Base-by-base conservation (phyloP, 352 stramenopile species). In the Pythium folliculosum region DNA sequence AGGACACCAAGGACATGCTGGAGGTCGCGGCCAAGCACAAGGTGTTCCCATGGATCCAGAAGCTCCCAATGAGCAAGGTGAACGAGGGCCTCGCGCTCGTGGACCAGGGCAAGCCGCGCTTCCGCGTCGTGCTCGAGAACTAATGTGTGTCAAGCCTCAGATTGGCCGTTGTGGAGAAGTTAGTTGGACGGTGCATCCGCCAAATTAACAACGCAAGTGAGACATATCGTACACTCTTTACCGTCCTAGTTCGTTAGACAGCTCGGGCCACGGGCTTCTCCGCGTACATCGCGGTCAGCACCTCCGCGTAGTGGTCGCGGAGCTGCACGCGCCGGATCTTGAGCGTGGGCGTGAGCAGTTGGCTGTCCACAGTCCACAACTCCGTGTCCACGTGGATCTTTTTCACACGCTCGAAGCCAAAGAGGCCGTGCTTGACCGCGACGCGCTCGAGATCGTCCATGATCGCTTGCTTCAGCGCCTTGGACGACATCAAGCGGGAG, bases 241-340 rank as follows among this genome's bases (percentile, higher is more conserved):
- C 27, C 27, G 27, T 32, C 27, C 27, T 32, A 32, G 2, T 32
- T 5, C 5, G 3, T 5, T 32, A 32, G 3, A 32, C 27, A 5
- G 27, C 27, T 5, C 27, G 27, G 27, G 27, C 27, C 5, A 32
- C 27, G 27, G 27, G 27, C 27, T 32, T 32, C 27, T 32, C 27
- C 27, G 27, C 59, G 78, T 98, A 98, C 73, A 98, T 81, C 0
- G 56, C 63, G 27, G 82, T 69, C 54, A 98, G 91, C 35, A 96
- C 59, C 19, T 87, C 67, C 25, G 76, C 22, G 58, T 98, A 97
- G 23, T 76, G 76, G 59, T 96, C 84, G 30, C 96, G 82, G 13
- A 98, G 87, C 65, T 97, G 74, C 40, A 84, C 82, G 0, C 96
- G 80, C 78, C 98, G 99, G 71, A 98, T 84, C 70, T 99, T 99